Base-by-base conservation (phyloP, 352 stramenopile species). In the Phytophthora pini region DNA sequence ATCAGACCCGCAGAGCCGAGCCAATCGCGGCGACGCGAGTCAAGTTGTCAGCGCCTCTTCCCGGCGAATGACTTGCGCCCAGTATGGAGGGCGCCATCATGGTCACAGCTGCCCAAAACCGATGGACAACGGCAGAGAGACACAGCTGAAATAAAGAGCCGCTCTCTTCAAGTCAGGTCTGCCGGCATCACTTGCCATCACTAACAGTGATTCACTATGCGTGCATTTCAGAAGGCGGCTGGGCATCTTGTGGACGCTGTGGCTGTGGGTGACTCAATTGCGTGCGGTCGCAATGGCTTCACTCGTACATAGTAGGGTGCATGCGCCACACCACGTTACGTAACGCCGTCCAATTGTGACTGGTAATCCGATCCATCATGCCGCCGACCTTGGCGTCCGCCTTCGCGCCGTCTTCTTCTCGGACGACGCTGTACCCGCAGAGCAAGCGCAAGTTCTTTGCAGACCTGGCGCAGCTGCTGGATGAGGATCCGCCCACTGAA, bases 391-490 rank as follows among this genome's bases (percentile, higher is more conserved):
- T 27, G 13, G 6, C 10, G 38, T 20, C 15, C 43, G 26, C 20
- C 32, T 22, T 56, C 12, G 34, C 5, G 34, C 10, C 24, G 4
- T 26, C 47, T 10, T 36, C 26, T 11, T n/a, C 39, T 45, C 65
- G 70, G 46, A 56, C 50, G 34, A 51, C 60, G 26, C 62, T 93
- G 43, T 80, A 90, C 65, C 76, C 77, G 53, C 81, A 83, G 41
- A 78, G 80, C 40, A 92, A 95, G 70, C 79, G 83, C 65, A 92
- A 92, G 67, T 93, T 92, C 68, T 95, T 93, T 56, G 68, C 66
- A 10, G 84, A 81, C 13, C 70, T 91, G 15, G 80, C 80, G 0
- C 62, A 77, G 31, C 56, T 93, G 13, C 65, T 93, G 22, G 46
- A 68, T 17, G 79, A 93, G 52, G 63, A 72, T 2, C 49, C 68